Evolutionary conservation across 2,329 filamentous ascomycete genomes (phyloP), one percentile per base, ranked within the genome.

Genomic region (Chrysoporthe puriensis): DNA sequence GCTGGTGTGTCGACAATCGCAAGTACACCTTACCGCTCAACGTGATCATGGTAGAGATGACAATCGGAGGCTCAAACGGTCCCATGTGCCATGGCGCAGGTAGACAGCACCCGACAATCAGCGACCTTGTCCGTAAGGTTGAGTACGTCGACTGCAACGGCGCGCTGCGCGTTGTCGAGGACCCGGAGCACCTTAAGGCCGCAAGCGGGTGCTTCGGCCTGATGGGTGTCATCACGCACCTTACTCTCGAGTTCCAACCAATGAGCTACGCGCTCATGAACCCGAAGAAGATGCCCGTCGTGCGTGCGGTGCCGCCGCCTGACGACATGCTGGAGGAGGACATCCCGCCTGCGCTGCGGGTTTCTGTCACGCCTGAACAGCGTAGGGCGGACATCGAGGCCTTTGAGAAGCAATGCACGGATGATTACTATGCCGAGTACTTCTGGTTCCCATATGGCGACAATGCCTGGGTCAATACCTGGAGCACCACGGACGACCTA

Each of bases 361-460:
- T 74, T 26, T 71, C 74, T 1, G 74, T 76, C 65, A 78, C 76
- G 2, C 71, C 73, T 4, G 73, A 75, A 26, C 72, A 79, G 63
- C 74, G 79, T n/a, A 73, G 73, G 11, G 69, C 70, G 1, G 79
- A 81, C 1, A 74, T 78, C 4, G 69, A 54, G 5, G 74, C 77
- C 0, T 84, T 84, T 67, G 76, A 81, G 67, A 69, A 73, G 1
- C 74, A 77, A 2, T 80, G 80, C 16, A 72, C 72, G 0, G 77
- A 80, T 42, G 76, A 79, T 61, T 84, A 82, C 69, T 84, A 84
- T 65, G 73, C 76, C 32, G 82, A 85, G 70, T 84, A 81, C 80
- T 84, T 84, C 71, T 85, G 82, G 83, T 84, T 84, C 68, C 78
- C 83, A 0, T 83, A 82, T 65, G 78, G 79, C 26, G 76, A 79